Evolutionary conservation across 352 stramenopile genomes (phyloP), one percentile per base, ranked within the genome.

Genomic region (Blastocystis sp.): DNA sequence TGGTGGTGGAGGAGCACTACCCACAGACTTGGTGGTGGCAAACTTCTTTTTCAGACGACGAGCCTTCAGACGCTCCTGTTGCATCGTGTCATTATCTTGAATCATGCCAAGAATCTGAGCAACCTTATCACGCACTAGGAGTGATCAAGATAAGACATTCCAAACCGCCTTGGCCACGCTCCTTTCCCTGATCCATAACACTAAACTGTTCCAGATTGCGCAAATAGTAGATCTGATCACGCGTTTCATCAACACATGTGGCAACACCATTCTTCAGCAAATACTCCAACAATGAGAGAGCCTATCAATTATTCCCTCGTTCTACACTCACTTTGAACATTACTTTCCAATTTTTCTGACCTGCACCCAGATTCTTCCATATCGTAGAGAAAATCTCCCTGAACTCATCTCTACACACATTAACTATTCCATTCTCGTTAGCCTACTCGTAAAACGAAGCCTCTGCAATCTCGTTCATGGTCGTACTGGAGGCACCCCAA

Each of bases 211-310:
- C 77, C 59, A 87, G 61, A 63, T 63, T 87, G 65, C 77, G 77
- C 59, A 87, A 37, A 75, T 87, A 87, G 65, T 77, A 87, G 16
- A 87, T 87, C 42, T 87, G 59, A 37, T 87, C 77, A 27, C 77
- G 59, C 9, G 59, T 78, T 63, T 87, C 77, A 19, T 87, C 77
- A 19, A 87, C 77, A 29, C 59, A 87, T 19, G 59, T 74, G 1
- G 77, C 59, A 32, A 87, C 57, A 54, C 77, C 77, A 54, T 87
- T 87, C 77, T 87, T 87, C 42, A 87, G 43, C 4, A 87, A 27
- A 77, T 87, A 87, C 46, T 87, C 77, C 37, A 87, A 35, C 19
- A 87, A 61, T 16, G 77, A 74, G 42, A 87, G 54, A 7, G 77
- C 77, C 77, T 87, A 74, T 9, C 43, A 5, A 16, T 77, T 32